Evolutionary conservation across 1,284 basidiomycete species (phyloP).

Genomic region (Apiotrichum sp.): DNA sequence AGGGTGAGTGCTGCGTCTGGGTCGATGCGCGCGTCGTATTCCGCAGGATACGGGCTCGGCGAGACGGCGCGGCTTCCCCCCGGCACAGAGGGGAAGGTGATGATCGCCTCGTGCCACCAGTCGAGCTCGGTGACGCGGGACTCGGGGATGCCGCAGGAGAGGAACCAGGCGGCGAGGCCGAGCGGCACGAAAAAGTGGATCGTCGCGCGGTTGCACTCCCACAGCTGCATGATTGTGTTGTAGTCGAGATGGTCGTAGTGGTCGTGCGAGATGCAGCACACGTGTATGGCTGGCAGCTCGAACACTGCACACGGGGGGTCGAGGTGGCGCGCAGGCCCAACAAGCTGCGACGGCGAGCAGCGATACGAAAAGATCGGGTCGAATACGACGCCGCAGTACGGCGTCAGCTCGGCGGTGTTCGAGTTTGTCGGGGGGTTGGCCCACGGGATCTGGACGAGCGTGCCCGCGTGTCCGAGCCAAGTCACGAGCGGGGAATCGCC

Average conservation of each 20-base stretch:
- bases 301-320: slow-evolving; percentile 41
- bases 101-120: slow-evolving; percentile 44
- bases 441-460: slow-evolving; percentile 41
- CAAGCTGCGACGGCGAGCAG: slow-evolving; percentile 43
- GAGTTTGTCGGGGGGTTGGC: slow-evolving; percentile 6
- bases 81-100: slow-evolving; percentile 23
- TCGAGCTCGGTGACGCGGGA: slow-evolving; percentile 43
- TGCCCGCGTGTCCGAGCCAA: slow-evolving; percentile 46
- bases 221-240: slow-evolving; percentile 43
- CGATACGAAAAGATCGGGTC: slow-evolving; percentile 47
- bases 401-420: slow-evolving; percentile 4
- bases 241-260: slow-evolving; percentile 48
- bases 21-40: slow-evolving; percentile 5
- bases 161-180: slow-evolving; percentile 43
- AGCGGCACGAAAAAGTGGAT: slow-evolving; percentile 46
- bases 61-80: background rate
- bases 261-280: slow-evolving; percentile 44
- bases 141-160: slow-evolving; percentile 31
- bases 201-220: slow-evolving; percentile 35
- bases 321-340: slow-evolving; percentile 42
- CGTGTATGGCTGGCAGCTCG: slow-evolving; percentile 41
- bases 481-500: slow-evolving; percentile 24
- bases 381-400: slow-evolving; percentile 35
- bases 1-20: slow-evolving; percentile 21
- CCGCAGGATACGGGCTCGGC: background rate